These are phyloP conservation scores for Baudoinia panamericana DNA, from an alignment of 495 filamentous ascomycete species.

Conservation along the genomic window DNA sequence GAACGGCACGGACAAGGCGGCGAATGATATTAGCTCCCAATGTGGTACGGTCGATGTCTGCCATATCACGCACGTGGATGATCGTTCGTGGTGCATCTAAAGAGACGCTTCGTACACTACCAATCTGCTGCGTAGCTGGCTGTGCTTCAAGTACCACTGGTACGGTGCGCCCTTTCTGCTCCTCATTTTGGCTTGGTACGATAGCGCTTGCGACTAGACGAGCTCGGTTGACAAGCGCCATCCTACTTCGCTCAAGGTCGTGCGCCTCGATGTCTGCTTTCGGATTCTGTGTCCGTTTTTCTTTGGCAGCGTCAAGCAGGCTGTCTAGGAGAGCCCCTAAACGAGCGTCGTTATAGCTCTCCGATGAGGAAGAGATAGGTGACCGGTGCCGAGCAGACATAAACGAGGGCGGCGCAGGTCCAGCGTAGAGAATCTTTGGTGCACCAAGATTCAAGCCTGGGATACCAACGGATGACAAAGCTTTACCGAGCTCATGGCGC, in stretches of 20 bases:
- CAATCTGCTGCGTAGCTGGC: too few relatives aligned
- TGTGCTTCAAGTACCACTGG: too few relatives aligned
- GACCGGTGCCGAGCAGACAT: background rate
- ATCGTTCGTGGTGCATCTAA: conserved; percentile 38
- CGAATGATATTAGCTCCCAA: conserved; percentile 50
- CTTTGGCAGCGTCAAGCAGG: conserved; percentile 11
- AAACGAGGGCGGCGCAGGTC: background rate
- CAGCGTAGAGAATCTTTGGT: background rate
- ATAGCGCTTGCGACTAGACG: too few relatives aligned
- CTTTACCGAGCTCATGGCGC: conserved; percentile 2
- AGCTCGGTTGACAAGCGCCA: too few relatives aligned
- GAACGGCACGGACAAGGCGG: conserved; percentile 56
- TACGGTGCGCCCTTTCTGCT: too few relatives aligned
- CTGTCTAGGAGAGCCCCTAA: conserved; percentile 12
- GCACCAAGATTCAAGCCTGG: background rate
- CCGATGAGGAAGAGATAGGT: background rate
- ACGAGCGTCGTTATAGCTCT: conserved; percentile 5
- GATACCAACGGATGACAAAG: conserved; percentile 10
- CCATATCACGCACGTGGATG: conserved; percentile 69
- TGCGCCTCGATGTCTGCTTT: too few relatives aligned
- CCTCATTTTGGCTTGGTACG: too few relatives aligned
- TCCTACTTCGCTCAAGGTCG: too few relatives aligned
- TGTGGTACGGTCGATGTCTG: conserved; percentile 50
- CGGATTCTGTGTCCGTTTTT: conserved; percentile 7
- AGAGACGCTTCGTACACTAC: too few relatives aligned